Evolutionary conservation across 208 protist species (phyloP).

Genomic region (Trypanosoma conorhini): DNA sequence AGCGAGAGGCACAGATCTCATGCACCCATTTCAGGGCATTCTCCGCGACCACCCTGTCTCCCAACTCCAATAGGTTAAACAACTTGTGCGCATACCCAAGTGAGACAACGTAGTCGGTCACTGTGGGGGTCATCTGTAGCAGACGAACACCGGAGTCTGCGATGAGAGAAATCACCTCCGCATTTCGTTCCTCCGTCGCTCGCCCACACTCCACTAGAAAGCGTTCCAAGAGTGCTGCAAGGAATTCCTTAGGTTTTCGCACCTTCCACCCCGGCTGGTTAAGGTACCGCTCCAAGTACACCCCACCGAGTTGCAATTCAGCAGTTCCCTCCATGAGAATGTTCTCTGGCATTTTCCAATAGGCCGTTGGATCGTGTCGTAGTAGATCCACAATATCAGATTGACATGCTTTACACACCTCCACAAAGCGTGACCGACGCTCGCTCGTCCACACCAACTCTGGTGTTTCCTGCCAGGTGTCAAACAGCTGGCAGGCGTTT

Average conservation of each 20-base stretch:
- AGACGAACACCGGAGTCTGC: conserved; percentile 46
- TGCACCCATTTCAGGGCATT: conserved; percentile 56
- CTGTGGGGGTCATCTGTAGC: conserved; percentile 39
- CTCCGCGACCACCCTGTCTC: conserved; percentile 12
- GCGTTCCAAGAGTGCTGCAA: conserved; percentile 61
- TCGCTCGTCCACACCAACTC: conserved; percentile 93
- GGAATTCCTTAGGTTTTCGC: conserved; percentile 83
- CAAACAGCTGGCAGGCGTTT: conserved; percentile 81
- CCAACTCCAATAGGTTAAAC: conserved; percentile 35
- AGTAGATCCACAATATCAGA: conserved; percentile 40
- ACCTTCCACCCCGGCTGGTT: conserved; percentile 81
- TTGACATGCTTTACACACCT: conserved; percentile 24
- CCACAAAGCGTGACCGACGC: conserved; percentile 54
- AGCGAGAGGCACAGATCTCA: conserved; percentile 50
- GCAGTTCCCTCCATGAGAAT: conserved; percentile 12
- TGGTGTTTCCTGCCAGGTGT: conserved; percentile 88
- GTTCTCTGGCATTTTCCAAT: conserved; percentile 53
- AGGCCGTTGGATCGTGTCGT: conserved; percentile 31
- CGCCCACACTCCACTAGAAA: conserved; percentile 42
- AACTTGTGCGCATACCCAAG: conserved; percentile 77
- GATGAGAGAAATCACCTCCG: conserved; percentile 42
- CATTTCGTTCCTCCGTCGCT: conserved; percentile 8
- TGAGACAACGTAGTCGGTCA: conserved; percentile 64
- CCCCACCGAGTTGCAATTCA: conserved; percentile 70
- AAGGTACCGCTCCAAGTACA: conserved; percentile 81